Evolutionary conservation across 139 green algal genomes (phyloP).

Genomic region (Zygnema circumcarinatum): DNA sequence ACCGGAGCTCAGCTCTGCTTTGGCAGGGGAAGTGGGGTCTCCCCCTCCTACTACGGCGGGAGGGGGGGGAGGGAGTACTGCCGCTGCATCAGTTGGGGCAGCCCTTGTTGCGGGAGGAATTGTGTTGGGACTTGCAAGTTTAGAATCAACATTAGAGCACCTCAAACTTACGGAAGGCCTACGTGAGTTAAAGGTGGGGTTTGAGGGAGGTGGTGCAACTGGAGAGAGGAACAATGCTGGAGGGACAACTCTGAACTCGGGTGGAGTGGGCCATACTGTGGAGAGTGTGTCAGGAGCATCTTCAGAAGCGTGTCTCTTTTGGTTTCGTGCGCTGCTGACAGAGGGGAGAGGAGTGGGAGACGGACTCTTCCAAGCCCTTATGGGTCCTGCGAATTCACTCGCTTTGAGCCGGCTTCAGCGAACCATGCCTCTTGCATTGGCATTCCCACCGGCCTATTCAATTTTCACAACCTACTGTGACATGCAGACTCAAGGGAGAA

Average conservation of each 20-base stretch:
- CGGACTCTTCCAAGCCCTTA: background rate
- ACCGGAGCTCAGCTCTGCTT: constrained; percentile 3
- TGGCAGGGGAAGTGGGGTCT: background rate
- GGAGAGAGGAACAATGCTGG: background rate
- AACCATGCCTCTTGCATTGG: background rate
- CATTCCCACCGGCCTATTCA: constrained; percentile 7
- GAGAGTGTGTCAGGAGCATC: too few species aligned
- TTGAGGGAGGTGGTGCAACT: background rate
- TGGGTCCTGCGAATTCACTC: constrained; percentile 22
- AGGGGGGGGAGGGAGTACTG: constrained; percentile 4
- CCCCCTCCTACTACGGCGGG: background rate
- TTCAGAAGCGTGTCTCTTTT: constrained; percentile 4
- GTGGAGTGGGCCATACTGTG: too few species aligned
- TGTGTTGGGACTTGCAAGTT: background rate
- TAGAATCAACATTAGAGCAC: background rate
- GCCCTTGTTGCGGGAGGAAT: constrained; percentile 12
- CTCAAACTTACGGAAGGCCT: constrained; percentile 28
- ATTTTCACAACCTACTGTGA: background rate
- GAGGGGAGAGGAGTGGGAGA: background rate
- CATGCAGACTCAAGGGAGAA: background rate
- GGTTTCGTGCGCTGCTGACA: background rate
- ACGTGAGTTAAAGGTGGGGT: background rate
- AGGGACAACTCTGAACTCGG: background rate
- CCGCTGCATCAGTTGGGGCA: background rate
- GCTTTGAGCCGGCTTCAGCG: background rate